Evolutionary conservation across 768 basidiomycete species (phyloP).

Genomic region (button mushroom (Agaricus bisporus)): DNA sequence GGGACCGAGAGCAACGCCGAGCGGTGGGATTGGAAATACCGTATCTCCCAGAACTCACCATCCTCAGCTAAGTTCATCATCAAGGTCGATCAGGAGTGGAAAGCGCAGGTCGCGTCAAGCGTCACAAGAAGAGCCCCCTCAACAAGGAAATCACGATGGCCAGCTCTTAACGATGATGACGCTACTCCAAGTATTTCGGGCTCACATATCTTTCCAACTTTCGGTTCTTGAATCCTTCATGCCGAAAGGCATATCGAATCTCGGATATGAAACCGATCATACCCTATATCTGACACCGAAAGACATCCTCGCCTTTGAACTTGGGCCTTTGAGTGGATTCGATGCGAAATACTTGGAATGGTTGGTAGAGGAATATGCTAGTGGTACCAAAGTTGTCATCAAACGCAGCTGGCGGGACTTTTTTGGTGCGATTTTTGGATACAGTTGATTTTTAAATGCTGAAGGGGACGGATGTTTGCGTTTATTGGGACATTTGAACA

Average conservation of each 20-base stretch:
- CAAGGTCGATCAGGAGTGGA: constrained; percentile 34
- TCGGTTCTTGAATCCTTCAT: constrained; percentile 36
- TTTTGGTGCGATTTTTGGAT: constrained; percentile 39
- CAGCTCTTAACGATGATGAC: constrained; percentile 44
- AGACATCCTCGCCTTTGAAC: constrained; percentile 62
- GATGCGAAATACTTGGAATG: constrained; percentile 78
- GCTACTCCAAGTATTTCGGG: constrained; percentile 63
- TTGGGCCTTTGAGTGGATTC: constrained; percentile 64
- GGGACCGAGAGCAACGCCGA: constrained; percentile 30
- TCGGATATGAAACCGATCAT: not conserved
- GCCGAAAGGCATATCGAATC: constrained; percentile 14
- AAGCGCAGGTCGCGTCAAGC: constrained; percentile 32
- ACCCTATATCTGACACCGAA: constrained; percentile 44
- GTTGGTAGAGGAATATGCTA: constrained; percentile 63
- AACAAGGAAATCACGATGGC: constrained; percentile 18
- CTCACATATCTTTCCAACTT: constrained; percentile 54
- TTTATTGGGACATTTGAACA: not conserved
- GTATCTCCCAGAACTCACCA: not conserved
- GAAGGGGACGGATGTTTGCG: too few species aligned
- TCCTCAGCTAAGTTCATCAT: constrained; percentile 18
- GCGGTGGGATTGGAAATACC: constrained; percentile 15
- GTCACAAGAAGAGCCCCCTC: constrained; percentile 18
- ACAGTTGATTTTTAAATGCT: constrained; percentile 17
- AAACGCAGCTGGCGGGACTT: constrained; percentile 48
- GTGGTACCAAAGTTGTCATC: constrained; percentile 25